A percentile compares a stretch with the other conserved stretches of the same genome.
These are phyloP conservation scores for Aspergillus caelatus DNA, from an alignment of 2,329 filamentous ascomycete species.

Conservation along the genomic window DNA sequence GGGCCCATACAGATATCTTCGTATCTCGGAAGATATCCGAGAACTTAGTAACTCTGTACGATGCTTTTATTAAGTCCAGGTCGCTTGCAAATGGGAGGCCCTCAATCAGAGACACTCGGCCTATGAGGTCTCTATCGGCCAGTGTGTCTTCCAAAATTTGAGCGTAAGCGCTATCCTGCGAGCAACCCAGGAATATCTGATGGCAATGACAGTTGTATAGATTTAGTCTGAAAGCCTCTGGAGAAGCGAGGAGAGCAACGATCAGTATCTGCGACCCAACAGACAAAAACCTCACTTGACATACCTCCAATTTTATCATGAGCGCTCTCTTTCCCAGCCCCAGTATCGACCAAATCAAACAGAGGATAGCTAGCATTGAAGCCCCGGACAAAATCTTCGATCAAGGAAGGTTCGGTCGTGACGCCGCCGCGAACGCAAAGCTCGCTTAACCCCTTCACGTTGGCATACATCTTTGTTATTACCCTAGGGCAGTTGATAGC, in stretches of 20 bases:
- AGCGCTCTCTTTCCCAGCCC: constrained; percentile 47
- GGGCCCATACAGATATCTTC: constrained; percentile 48
- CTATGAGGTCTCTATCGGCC: constrained; percentile 47
- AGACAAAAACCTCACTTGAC: constrained; percentile 18
- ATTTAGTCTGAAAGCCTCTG: constrained; percentile 59
- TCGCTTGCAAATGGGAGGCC: constrained; percentile 60
- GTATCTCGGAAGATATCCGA: constrained; percentile 56
- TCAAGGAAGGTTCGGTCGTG: constrained; percentile 42
- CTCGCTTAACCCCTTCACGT: constrained; percentile 55
- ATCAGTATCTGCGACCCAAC: constrained; percentile 27
- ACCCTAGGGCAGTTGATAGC: constrained; percentile 52
- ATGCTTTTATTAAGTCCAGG: constrained; percentile 49
- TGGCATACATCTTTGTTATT: constrained; percentile 57
- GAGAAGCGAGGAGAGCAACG: constrained; percentile 6
- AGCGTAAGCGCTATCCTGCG: constrained; percentile 59
- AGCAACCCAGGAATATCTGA: constrained; percentile 63
- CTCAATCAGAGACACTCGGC: constrained; percentile 59
- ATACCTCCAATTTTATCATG: constrained; percentile 53
- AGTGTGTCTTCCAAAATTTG: constrained; percentile 54
- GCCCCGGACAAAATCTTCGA: constrained; percentile 59
- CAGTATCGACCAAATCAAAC: constrained; percentile 56
- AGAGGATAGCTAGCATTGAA: constrained; percentile 55
- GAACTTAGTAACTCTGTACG: constrained; percentile 55
- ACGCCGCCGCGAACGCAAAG: constrained; percentile 51
- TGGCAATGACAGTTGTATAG: constrained; percentile 63